These are phyloP conservation scores for Trichoderma polysporum DNA, from an alignment of 2,329 filamentous ascomycete species.

Conservation along the genomic window DNA sequence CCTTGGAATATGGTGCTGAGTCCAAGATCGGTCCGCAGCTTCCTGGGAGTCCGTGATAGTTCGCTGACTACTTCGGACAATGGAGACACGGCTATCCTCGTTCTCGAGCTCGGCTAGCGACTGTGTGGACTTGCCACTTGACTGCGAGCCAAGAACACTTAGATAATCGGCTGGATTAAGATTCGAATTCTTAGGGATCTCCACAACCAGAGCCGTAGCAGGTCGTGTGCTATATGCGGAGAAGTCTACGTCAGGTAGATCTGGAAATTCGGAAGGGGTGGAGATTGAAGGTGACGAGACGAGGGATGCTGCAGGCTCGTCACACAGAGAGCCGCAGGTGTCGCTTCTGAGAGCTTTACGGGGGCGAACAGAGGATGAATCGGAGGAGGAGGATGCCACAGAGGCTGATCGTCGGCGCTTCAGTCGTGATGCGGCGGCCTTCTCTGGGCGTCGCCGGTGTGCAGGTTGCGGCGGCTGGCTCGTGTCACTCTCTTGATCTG, in stretches of 20 bases:
- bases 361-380: conserved; percentile 19
- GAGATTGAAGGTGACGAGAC: conserved; percentile 30
- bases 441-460: conserved; percentile 29
- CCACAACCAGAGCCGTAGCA: conserved; percentile 30
- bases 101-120: conserved; percentile 38
- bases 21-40: conserved; percentile 29
- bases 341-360: conserved; percentile 27
- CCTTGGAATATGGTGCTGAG: conserved; percentile 19
- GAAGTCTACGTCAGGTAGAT: conserved; percentile 21
- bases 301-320: conserved; percentile 34
- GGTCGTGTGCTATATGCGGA: conserved; percentile 10
- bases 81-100: conserved; percentile 33
- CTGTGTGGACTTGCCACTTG: conserved; percentile 33
- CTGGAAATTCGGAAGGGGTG: conserved; percentile 24
- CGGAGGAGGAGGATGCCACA: neutral
- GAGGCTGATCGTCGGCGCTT: conserved; percentile 17
- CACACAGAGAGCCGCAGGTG: conserved; percentile 29
- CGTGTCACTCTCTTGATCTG: conserved; percentile 23
- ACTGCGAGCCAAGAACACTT: conserved; percentile 34
- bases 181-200: conserved; percentile 32
- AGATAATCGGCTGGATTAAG: conserved; percentile 39
- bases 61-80: conserved; percentile 36
- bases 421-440: conserved; percentile 22
- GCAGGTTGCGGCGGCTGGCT: conserved; percentile 32
- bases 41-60: conserved; percentile 49